Evolutionary conservation across 2,329 filamentous ascomycete species (phyloP).

Genomic region (Pezizomycotina sp.): DNA sequence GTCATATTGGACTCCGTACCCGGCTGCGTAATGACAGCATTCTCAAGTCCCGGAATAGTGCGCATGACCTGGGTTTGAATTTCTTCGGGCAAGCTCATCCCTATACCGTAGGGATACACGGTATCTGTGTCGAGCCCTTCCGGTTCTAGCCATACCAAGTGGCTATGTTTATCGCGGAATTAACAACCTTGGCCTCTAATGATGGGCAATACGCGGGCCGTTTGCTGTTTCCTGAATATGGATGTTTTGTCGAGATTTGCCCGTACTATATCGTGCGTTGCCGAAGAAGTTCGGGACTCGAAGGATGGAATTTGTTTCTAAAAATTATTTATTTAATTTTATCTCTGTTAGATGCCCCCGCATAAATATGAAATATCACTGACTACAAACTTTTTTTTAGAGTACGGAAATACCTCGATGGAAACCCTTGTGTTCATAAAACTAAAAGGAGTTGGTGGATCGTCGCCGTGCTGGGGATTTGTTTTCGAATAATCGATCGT

Average conservation of each 20-base stretch:
- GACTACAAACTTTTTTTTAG: no score
- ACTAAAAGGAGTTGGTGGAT: constrained; percentile 78
- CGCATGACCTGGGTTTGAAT: constrained; percentile 73
- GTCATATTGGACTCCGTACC: constrained; percentile 96
- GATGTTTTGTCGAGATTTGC: constrained; percentile 89
- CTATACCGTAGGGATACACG: constrained; percentile 91
- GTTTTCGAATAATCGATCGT: constrained; percentile 65
- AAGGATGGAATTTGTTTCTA: constrained; percentile 63
- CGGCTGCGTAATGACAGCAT: constrained; percentile 85
- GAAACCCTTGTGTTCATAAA: constrained; percentile 67
- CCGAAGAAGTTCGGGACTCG: constrained; percentile 71
- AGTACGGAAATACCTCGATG: constrained; percentile 44
- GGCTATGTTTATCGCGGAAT: constrained; percentile 61
- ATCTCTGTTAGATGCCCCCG: no score
- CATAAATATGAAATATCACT: no score
- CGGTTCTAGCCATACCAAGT: constrained; percentile 93
- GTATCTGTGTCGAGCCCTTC: constrained; percentile 83
- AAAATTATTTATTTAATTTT: no score
- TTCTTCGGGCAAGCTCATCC: constrained; percentile 85
- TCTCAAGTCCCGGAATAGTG: constrained; percentile 73
- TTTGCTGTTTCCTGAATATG: constrained; percentile 93
- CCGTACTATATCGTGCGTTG: constrained; percentile 66
- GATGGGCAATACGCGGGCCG: constrained; percentile 93
- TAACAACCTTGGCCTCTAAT: constrained; percentile 82
- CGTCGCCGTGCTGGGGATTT: constrained; percentile 61